Conservation (phyloP, 2,329 filamentous ascomycete species). For the Penicillium sp. region DNA sequence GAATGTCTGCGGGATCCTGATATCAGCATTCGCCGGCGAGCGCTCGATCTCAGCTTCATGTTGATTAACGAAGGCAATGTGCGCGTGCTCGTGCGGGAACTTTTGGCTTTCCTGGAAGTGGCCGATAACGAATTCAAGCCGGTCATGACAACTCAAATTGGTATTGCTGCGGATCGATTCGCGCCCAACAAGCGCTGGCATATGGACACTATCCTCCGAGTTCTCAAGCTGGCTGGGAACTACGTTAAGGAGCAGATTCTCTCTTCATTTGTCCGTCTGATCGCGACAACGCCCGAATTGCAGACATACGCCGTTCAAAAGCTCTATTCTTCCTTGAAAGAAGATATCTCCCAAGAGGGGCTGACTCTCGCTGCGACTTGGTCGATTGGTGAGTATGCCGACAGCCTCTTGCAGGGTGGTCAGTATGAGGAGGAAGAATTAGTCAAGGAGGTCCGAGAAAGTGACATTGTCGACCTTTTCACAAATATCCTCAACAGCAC, state of each 20-base stretch:
- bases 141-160: constrained; percentile 97
- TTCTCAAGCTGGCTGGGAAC: constrained; percentile 90
- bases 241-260: constrained; percentile 98
- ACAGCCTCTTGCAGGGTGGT: constrained; percentile 83
- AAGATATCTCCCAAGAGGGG: constrained; percentile 97
- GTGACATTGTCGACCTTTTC: constrained; percentile 92
- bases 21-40: constrained; percentile 93
- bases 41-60: constrained; percentile 97
- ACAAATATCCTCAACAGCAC: constrained; percentile 89
- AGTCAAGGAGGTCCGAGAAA: constrained; percentile 79
- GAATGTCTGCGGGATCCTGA: constrained; percentile 96
- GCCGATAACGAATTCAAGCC: constrained; percentile 99
- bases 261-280: constrained; percentile 92
- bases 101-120: constrained; percentile 93
- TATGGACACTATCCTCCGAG: constrained; percentile 94
- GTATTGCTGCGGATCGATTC: constrained; percentile 93
- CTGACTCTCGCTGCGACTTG: constrained; percentile 90
- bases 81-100: constrained; percentile 86
- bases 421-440: constrained; percentile 94
- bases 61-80: constrained; percentile 97
- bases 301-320: constrained; percentile 98
- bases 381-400: constrained; percentile 97
- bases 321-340: constrained; percentile 85
- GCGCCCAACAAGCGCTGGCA: constrained; percentile 98
- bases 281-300: constrained; percentile 90